phyloP scores from a whole-genome alignment of 2,329 filamentous ascomycete genomes.

The Trichoderma oligosporum region DNA sequence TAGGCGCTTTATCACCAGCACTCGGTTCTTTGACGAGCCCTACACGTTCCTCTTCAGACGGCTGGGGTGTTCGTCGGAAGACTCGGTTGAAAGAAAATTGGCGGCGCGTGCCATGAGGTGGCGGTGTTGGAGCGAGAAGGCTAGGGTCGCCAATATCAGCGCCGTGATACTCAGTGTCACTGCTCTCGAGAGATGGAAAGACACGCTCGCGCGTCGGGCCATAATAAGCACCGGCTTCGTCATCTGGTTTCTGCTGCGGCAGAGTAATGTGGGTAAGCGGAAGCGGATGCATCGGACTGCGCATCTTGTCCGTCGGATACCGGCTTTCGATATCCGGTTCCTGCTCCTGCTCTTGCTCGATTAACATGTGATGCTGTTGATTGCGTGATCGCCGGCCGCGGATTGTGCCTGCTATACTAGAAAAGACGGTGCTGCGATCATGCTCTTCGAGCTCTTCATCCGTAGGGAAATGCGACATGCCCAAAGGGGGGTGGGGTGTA shows the following conservation, averaged over 20 bases:
- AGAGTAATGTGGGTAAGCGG: conserved; percentile 60
- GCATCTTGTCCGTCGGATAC: conserved; percentile 40
- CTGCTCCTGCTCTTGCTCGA: conserved; percentile 32
- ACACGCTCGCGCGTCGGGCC: conserved; percentile 42
- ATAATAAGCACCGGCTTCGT: conserved; percentile 42
- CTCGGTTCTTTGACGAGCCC: conserved; percentile 69
- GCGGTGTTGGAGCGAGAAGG: conserved; percentile 54
- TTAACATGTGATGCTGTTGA: conserved; percentile 33
- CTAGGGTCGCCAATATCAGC: conserved; percentile 30
- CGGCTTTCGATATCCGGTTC: conserved; percentile 6
- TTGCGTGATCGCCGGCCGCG: conserved; percentile 28
- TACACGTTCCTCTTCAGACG: conserved; percentile 77
- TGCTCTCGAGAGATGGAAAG: conserved; percentile 35
- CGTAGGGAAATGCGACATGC: conserved; percentile 77
- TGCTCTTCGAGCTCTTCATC: conserved; percentile 58
- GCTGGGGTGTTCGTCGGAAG: conserved; percentile 51
- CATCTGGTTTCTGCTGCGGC: conserved; percentile 43
- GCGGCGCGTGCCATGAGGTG: conserved; percentile 59
- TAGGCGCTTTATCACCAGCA: neutral
- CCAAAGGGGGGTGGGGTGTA: conserved; percentile 48
- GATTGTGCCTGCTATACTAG: conserved; percentile 56
- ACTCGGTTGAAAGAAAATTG: conserved; percentile 93
- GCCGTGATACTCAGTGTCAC: conserved; percentile 48
- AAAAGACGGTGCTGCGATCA: conserved; percentile 47
- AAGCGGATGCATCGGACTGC: conserved; percentile 58